A percentile compares a stretch with the other conserved stretches of the same genome.
phyloP scores from a whole-genome alignment of 495 filamentous ascomycete genomes.

The Glonium stellatum region DNA sequence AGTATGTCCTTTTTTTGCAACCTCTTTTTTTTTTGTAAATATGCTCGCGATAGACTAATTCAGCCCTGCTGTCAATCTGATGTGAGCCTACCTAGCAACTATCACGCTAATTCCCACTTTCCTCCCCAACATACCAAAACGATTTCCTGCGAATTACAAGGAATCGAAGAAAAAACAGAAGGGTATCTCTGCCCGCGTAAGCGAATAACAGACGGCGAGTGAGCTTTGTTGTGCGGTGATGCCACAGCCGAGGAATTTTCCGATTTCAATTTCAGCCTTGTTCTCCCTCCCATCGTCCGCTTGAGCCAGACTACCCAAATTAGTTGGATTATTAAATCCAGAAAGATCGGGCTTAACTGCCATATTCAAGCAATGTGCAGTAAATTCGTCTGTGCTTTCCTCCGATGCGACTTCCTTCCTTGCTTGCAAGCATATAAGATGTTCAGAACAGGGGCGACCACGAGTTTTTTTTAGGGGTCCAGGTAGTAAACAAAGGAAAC shows the following conservation, averaged over 20 bases:
- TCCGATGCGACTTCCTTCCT: conserved; percentile 5
- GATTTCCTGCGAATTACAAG: conserved; percentile 5
- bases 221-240: conserved; percentile 18
- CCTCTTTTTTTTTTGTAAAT: conserved; percentile 21
- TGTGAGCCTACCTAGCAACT: conserved; percentile 14
- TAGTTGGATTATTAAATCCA: conserved; percentile 24
- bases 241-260: conserved; percentile 5
- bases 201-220: conserved; percentile 24
- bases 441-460: conserved; percentile 7
- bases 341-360: conserved; percentile 11
- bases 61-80: conserved; percentile 24
- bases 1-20: conserved; percentile 15
- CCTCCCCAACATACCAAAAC: conserved; percentile 11
- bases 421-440: conserved; percentile 1
- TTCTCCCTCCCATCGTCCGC: conserved; percentile 5
- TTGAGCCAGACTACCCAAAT: conserved; percentile 18
- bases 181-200: conserved; percentile 27
- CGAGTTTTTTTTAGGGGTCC: conserved; percentile 7
- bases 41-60: conserved; percentile 25
- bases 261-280: conserved; percentile 16
- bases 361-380: conserved; percentile 3
- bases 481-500: conserved; percentile 27
- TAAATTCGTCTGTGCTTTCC: conserved; percentile 18
- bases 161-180: conserved; percentile 20
- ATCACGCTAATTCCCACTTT: conserved; percentile 2